Conservation (phyloP, 2,329 filamentous ascomycete species). For the Aspergillus ochraceus region DNA sequence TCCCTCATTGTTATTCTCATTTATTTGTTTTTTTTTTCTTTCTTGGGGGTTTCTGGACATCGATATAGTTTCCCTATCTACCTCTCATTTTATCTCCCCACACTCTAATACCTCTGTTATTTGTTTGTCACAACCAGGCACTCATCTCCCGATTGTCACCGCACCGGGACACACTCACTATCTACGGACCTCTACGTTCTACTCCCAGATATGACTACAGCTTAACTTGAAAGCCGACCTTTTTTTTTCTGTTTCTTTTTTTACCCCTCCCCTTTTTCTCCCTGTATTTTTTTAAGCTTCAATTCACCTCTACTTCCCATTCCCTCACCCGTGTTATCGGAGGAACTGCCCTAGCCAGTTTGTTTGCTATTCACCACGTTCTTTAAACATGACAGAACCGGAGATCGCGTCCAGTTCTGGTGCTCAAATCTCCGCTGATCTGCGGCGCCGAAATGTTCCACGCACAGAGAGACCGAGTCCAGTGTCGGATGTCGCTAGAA, state of each 20-base stretch:
- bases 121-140: neutral
- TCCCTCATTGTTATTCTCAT: neutral
- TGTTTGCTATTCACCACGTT: neutral
- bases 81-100: neutral
- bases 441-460: constrained; percentile 45
- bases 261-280: constrained; percentile 12
- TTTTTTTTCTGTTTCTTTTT: constrained; percentile 11
- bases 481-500: constrained; percentile 20
- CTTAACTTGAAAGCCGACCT: constrained; percentile 4
- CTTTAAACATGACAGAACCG: constrained; percentile 31
- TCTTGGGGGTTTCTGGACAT: neutral
- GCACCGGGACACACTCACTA: neutral
- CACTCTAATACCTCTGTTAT: neutral
- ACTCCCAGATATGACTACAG: constrained; percentile 15
- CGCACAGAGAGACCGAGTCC: constrained; percentile 30
- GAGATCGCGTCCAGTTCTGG: constrained; percentile 37
- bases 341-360: neutral
- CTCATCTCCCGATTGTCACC: neutral
- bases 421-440: constrained; percentile 33
- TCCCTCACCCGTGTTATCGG: neutral
- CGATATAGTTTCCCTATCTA: neutral
- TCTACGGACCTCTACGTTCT: constrained; percentile 6
- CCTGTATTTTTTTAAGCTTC: constrained; percentile 10
- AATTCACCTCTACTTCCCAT: neutral
- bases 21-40: neutral